Conservation (phyloP, 306 rosid genomes). For the Clitoria ternatea region DNA sequence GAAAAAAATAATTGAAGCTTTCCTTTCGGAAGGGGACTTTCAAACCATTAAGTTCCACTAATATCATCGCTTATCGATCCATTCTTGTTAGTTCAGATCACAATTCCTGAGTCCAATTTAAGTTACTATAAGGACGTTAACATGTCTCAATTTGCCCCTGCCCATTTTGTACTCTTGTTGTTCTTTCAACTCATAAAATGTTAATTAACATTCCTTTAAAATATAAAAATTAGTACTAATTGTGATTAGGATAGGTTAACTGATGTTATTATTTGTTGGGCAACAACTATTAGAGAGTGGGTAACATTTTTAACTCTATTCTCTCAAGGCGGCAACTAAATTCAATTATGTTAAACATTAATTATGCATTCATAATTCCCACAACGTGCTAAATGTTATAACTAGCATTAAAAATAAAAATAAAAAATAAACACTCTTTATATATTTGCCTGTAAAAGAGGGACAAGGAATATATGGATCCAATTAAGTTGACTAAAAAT, state of each 20-base stretch:
- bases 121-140: constrained; percentile 20
- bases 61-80: not conserved
- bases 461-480: not conserved
- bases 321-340: constrained; percentile 17
- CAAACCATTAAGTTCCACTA: not conserved
- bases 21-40: not conserved
- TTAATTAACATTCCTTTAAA: constrained; percentile 15
- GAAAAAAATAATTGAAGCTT: no score
- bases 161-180: not conserved
- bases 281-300: constrained; percentile 26
- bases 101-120: not conserved
- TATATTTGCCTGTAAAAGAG: not conserved
- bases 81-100: constrained; percentile 13
- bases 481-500: not conserved
- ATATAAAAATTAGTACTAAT: not conserved
- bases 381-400: not conserved
- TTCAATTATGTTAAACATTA: not conserved
- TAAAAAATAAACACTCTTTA: not conserved
- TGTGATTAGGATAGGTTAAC: constrained; percentile 32
- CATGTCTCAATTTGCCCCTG: not conserved
- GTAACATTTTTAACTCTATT: constrained; percentile 10
- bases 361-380: not conserved
- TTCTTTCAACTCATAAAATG: constrained; percentile 11
- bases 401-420: not conserved
- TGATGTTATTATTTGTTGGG: not conserved